Evolutionary conservation across 768 basidiomycete species (phyloP).

Genomic region (Mycena pura): DNA sequence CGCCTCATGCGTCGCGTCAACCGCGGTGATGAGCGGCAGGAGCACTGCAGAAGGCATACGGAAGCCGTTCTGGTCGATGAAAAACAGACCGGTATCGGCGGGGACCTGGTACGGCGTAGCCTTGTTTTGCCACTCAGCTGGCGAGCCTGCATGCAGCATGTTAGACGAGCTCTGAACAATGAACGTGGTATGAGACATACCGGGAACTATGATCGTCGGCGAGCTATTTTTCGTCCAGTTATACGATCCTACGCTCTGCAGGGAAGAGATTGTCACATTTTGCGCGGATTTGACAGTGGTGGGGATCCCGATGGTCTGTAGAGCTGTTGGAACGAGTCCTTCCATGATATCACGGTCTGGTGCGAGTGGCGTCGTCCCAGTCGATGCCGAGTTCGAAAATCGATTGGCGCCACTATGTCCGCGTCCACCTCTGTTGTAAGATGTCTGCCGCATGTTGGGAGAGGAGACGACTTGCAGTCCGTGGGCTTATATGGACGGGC

Average conservation of each 20-base stretch:
- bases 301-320: slow-evolving; percentile 37
- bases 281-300: slow-evolving; percentile 28
- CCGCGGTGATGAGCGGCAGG: slow-evolving; percentile 56
- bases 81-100: slow-evolving; percentile 55
- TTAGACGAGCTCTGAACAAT: too few species aligned
- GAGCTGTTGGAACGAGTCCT: slow-evolving; percentile 36
- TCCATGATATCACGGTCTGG: slow-evolving; percentile 45
- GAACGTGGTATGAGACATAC: slow-evolving; percentile 38
- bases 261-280: slow-evolving; percentile 44
- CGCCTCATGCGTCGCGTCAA: slow-evolving; percentile 40
- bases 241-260: slow-evolving; percentile 57
- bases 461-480: too few species aligned
- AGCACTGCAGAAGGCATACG: slow-evolving; percentile 43
- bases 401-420: slow-evolving; percentile 10
- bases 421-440: background rate
- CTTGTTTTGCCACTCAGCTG: slow-evolving; percentile 61
- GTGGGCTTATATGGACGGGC: too few species aligned
- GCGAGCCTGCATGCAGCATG: too few species aligned
- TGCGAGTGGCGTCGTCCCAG: slow-evolving; percentile 32
- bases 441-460: background rate
- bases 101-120: slow-evolving; percentile 58
- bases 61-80: slow-evolving; percentile 66
- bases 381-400: slow-evolving; percentile 14
- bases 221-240: slow-evolving; percentile 52
- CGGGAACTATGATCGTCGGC: slow-evolving; percentile 62